A percentile compares a stretch with the other conserved stretches of the same genome.
phyloP scores from a whole-genome alignment of 2,329 filamentous ascomycete genomes.

The Fusarium sp. region DNA sequence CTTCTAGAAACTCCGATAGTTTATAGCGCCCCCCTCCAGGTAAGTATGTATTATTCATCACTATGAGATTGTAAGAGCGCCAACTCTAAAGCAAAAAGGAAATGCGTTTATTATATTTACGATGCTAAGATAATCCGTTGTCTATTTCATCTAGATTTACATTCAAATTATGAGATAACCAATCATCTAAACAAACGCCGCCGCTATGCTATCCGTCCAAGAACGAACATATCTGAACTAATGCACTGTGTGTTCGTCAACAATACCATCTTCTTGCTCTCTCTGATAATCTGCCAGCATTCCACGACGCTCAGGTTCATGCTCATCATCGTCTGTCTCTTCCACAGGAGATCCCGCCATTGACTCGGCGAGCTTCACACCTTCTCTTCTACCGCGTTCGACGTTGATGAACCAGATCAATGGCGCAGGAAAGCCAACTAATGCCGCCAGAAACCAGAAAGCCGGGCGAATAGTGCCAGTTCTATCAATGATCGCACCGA shows the following conservation, averaged over 20 bases:
- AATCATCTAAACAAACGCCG: constrained; percentile 37
- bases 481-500: constrained; percentile 89
- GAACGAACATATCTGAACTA: constrained; percentile 5
- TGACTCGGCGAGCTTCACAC: constrained; percentile 70
- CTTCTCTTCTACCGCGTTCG: constrained; percentile 79
- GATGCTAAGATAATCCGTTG: background rate
- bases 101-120: background rate
- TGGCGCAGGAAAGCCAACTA: constrained; percentile 88
- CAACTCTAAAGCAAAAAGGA: background rate
- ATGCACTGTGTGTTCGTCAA: constrained; percentile 17
- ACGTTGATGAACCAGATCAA: constrained; percentile 89
- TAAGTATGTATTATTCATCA: background rate
- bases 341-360: constrained; percentile 65
- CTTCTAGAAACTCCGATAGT: constrained; percentile 13
- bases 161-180: background rate
- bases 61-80: background rate
- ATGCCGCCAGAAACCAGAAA: constrained; percentile 88
- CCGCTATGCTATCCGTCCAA: constrained; percentile 39
- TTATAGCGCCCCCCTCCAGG: no score
- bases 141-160: constrained; percentile 16
- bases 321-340: constrained; percentile 35
- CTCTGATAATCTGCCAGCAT: constrained; percentile 50
- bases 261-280: constrained; percentile 29
- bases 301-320: constrained; percentile 43
- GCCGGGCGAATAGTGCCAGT: constrained; percentile 85